phyloP scores from a whole-genome alignment of 176 grass and related monocot genomes.

The Olyra latifolia region DNA sequence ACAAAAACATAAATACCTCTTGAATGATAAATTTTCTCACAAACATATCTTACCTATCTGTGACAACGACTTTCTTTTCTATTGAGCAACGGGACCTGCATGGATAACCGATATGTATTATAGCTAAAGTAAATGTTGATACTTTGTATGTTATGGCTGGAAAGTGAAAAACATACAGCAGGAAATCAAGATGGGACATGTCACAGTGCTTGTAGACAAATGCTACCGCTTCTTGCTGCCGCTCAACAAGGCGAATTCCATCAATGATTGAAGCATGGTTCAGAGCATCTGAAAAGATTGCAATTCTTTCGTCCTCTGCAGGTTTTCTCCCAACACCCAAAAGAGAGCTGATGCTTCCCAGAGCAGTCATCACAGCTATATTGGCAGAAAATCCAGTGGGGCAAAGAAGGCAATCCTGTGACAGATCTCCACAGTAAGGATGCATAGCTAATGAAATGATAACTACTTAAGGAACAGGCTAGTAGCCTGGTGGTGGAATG shows the following conservation, averaged over 20 bases:
- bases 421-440: background rate
- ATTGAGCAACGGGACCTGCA: slow-evolving; percentile 67
- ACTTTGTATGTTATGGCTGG: background rate
- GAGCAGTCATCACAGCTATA: slow-evolving; percentile 70
- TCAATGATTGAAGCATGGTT: slow-evolving; percentile 98
- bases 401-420: slow-evolving; percentile 87
- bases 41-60: slow-evolving; percentile 63
- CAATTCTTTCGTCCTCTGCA: slow-evolving; percentile 46
- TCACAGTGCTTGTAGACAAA: slow-evolving; percentile 91
- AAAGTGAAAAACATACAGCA: slow-evolving; percentile 62
- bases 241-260: slow-evolving; percentile 70
- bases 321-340: slow-evolving; percentile 51
- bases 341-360: slow-evolving; percentile 69
- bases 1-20: slow-evolving; percentile 14
- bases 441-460: background rate
- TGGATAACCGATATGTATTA: background rate
- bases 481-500: too few relatives aligned
- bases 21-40: slow-evolving; percentile 14
- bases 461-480: background rate
- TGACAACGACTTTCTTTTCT: slow-evolving; percentile 86
- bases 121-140: background rate
- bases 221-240: slow-evolving; percentile 53
- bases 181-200: slow-evolving; percentile 70
- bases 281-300: slow-evolving; percentile 85
- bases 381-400: slow-evolving; percentile 92